These are phyloP conservation scores for Vitis rotundifolia DNA, from an alignment of 164 flowering plant genomes.

Conservation along the genomic window DNA sequence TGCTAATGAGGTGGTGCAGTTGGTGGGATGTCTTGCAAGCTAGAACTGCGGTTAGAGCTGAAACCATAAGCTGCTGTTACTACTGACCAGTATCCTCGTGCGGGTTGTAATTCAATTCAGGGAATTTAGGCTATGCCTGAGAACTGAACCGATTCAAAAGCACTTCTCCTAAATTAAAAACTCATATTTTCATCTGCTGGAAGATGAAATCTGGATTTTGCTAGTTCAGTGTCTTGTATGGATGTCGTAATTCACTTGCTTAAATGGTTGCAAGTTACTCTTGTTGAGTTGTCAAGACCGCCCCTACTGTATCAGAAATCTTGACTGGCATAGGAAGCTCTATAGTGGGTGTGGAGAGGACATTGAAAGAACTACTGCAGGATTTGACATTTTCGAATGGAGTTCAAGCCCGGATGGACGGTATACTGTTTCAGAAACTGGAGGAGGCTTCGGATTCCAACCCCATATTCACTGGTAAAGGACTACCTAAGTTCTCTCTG, in stretches of 20 bases:
- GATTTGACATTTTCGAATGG: slow-evolving; percentile 58
- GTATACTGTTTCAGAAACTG: slow-evolving; percentile 67
- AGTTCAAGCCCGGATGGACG: slow-evolving; percentile 94
- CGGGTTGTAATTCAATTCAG: no score
- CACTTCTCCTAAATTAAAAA: no score
- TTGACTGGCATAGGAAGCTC: slow-evolving; percentile 65
- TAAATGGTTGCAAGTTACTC: slow-evolving; percentile 54
- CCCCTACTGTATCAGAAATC: slow-evolving; percentile 70
- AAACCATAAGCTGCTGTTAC: no score
- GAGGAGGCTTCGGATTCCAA: slow-evolving; percentile 45
- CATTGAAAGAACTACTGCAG: slow-evolving; percentile 51
- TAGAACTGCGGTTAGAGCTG: no score
- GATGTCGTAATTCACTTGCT: neutral
- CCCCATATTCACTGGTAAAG: slow-evolving; percentile 57
- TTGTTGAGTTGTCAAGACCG: slow-evolving; percentile 77
- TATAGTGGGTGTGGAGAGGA: slow-evolving; percentile 58
- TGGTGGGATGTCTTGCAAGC: no score
- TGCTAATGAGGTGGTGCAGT: no score
- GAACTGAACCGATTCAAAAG: no score
- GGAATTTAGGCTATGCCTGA: no score
- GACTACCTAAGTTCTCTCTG: slow-evolving; percentile 73
- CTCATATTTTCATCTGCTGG: no score
- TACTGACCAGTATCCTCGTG: no score
- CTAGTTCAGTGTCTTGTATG: no score
- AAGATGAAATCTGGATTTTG: no score